Conservation (phyloP, 2,329 filamentous ascomycete genomes). For the Dissoconium aciculare region DNA sequence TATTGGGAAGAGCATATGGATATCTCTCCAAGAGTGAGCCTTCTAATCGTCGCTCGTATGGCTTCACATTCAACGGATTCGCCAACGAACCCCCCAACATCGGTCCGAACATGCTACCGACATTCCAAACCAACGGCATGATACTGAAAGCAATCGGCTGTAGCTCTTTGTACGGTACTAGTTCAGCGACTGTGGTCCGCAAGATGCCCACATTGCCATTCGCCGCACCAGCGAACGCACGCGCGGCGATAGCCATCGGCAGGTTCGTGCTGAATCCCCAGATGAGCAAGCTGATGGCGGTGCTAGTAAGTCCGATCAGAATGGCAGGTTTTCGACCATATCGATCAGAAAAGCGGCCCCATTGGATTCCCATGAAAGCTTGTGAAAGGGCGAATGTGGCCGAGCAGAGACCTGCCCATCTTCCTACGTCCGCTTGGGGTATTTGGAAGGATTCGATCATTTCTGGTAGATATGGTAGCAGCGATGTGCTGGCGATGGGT, state of each 20-base stretch:
- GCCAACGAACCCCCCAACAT: conserved; percentile 77
- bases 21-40: conserved; percentile 58
- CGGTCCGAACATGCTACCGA: conserved; percentile 78
- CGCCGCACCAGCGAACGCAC: conserved; percentile 64
- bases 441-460: conserved; percentile 73
- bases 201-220: conserved; percentile 83
- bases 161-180: conserved; percentile 73
- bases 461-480: conserved; percentile 84
- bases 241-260: conserved; percentile 61
- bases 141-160: conserved; percentile 82
- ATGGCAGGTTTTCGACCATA: conserved; percentile 75
- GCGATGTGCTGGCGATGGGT: conserved; percentile 79
- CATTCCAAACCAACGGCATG: conserved; percentile 82
- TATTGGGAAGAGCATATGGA: conserved; percentile 73
- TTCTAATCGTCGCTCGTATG: conserved; percentile 27
- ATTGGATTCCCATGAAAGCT: conserved; percentile 70
- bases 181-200: conserved; percentile 68
- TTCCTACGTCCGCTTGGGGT: conserved; percentile 54
- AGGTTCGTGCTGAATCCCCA: conserved; percentile 76
- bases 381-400: conserved; percentile 74
- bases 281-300: conserved; percentile 64
- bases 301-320: conserved; percentile 55
- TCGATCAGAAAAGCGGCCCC: conserved; percentile 66
- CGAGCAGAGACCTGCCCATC: conserved; percentile 76
- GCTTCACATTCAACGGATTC: conserved; percentile 61